phyloP scores from a whole-genome alignment of 331 rosid species.

The Quercus lobata region DNA sequence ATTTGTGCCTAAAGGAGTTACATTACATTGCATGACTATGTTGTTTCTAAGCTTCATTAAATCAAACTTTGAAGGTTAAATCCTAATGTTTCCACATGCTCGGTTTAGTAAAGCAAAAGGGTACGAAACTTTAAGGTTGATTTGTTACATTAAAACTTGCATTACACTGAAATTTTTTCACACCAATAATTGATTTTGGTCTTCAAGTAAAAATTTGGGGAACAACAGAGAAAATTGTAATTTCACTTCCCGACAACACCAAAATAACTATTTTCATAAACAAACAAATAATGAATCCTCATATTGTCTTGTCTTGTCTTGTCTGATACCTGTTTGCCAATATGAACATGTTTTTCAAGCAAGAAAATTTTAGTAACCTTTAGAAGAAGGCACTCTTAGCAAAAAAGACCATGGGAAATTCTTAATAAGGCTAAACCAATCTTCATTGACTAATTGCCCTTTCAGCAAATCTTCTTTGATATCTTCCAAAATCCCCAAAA shows the following conservation, averaged over 20 bases:
- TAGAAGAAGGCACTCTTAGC: background rate
- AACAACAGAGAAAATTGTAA: too few relatives aligned
- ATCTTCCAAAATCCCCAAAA: conserved; percentile 26
- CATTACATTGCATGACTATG: too few relatives aligned
- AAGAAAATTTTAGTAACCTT: too few relatives aligned
- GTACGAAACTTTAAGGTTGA: too few relatives aligned
- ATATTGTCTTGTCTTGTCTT: background rate
- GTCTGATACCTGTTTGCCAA: too few relatives aligned
- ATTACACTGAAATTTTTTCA: too few relatives aligned
- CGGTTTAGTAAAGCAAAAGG: background rate
- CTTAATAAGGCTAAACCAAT: conserved; percentile 32
- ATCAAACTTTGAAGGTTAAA: background rate
- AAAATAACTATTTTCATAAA: background rate
- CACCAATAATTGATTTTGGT: background rate
- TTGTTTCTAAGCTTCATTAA: background rate
- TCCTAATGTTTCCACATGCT: background rate
- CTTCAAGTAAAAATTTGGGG: background rate
- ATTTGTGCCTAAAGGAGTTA: too few relatives aligned
- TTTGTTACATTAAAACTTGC: too few relatives aligned
- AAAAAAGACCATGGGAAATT: conserved; percentile 28
- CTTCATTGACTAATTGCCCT: conserved; percentile 17
- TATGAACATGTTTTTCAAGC: too few relatives aligned
- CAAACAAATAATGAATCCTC: background rate
- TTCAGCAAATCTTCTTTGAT: conserved; percentile 38
- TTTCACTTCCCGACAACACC: too few relatives aligned